Evolutionary conservation across 768 basidiomycete genomes (phyloP).

Genomic region (Calocybe gangraenosa): DNA sequence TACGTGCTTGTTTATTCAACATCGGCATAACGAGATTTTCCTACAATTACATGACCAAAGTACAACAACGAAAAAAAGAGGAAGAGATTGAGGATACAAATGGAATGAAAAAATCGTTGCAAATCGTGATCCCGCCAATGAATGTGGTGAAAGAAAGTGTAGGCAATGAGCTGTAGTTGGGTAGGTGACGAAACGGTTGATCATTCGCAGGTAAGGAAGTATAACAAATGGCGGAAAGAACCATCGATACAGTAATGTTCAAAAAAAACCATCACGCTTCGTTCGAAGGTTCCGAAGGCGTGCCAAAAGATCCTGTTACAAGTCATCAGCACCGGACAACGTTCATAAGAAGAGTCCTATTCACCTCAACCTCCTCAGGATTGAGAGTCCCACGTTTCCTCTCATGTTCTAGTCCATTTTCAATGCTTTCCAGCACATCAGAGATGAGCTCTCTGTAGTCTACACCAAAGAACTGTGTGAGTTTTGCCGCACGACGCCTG

Average conservation of each 20-base stretch:
- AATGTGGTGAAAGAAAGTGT: too few relatives aligned
- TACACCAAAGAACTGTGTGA: constrained; percentile 85
- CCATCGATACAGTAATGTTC: neutral
- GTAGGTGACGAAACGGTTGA: too few relatives aligned
- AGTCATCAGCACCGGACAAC: constrained; percentile 6
- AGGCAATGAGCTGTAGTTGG: too few relatives aligned
- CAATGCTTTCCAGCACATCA: constrained; percentile 79
- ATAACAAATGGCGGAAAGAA: too few relatives aligned
- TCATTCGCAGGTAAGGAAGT: too few relatives aligned
- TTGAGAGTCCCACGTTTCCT: constrained; percentile 56
- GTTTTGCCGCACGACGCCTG: constrained; percentile 73
- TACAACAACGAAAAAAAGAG: neutral
- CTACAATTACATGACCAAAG: neutral
- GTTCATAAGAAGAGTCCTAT: constrained; percentile 9
- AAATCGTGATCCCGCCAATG: neutral
- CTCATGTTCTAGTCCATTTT: constrained; percentile 70
- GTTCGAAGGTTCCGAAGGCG: constrained; percentile 51
- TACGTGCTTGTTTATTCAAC: too few relatives aligned
- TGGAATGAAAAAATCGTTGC: neutral
- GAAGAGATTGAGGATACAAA: neutral
- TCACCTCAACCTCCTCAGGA: constrained; percentile 69
- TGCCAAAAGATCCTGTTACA: constrained; percentile 47
- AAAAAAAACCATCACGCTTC: constrained; percentile 36
- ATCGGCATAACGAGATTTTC: too few relatives aligned
- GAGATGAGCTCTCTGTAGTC: constrained; percentile 74